Conservation (phyloP, 768 basidiomycete genomes). For the Daedaleopsis sinensis region DNA sequence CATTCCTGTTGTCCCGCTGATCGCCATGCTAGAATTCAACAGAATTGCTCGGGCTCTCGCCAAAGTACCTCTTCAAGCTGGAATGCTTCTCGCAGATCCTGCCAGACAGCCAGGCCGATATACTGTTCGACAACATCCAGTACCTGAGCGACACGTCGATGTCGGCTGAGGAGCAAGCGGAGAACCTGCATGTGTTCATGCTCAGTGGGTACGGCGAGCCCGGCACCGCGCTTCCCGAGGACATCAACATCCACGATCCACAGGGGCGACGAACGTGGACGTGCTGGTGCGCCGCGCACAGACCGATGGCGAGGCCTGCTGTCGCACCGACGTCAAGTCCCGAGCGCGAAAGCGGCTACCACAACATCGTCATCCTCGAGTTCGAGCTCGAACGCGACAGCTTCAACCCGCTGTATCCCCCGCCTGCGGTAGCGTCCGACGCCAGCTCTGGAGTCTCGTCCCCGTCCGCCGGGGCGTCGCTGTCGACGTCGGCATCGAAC, state of each 20-base stretch:
- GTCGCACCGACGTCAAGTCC: slow-evolving; percentile 1
- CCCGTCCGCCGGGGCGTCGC: slow-evolving; percentile 25
- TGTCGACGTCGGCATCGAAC: slow-evolving; percentile 18
- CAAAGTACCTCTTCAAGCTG: slow-evolving; percentile 68
- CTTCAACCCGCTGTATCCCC: slow-evolving; percentile 71
- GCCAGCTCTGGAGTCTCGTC: slow-evolving; percentile 28
- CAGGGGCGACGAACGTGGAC: slow-evolving; percentile 55
- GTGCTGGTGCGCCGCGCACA: slow-evolving; percentile 72
- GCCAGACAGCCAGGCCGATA: slow-evolving; percentile 62
- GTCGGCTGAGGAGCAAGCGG: slow-evolving; percentile 41
- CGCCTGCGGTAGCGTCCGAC: slow-evolving; percentile 17
- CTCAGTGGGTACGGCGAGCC: slow-evolving; percentile 74
- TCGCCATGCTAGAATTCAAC: slow-evolving; percentile 59
- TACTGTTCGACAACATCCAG: slow-evolving; percentile 75
- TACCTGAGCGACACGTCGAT: slow-evolving; percentile 57
- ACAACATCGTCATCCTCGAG: slow-evolving; percentile 66
- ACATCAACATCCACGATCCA: slow-evolving; percentile 28
- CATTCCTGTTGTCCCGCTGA: not conserved
- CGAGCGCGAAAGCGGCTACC: slow-evolving; percentile 11
- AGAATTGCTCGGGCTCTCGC: slow-evolving; percentile 74
- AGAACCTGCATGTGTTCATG: slow-evolving; percentile 68
- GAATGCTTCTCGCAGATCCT: slow-evolving; percentile 75
- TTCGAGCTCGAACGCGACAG: slow-evolving; percentile 76
- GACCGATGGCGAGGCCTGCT: slow-evolving; percentile 39
- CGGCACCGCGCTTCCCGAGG: slow-evolving; percentile 44